Base-by-base conservation (phyloP, 108 stramenopile species). In the Bacterosira constricta region DNA sequence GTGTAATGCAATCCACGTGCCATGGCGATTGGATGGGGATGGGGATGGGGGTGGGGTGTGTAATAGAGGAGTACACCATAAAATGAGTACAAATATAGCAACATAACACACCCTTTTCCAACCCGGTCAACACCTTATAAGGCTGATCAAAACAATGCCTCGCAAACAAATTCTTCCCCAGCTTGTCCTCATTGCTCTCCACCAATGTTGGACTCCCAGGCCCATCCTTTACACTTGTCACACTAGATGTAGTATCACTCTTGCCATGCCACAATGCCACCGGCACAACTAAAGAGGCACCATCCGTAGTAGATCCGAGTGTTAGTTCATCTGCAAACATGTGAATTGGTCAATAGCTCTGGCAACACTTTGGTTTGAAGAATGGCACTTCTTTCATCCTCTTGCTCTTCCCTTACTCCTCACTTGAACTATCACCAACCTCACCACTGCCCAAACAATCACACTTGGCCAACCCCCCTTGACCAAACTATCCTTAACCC, bases 251-350 rank as follows among this genome's bases (percentile, higher is more conserved):
- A 3, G 15, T 7, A 11, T 57, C 38, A 36, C 63, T 50, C 11
- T n/a, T 31, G 12, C 62, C 65, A 56, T 90, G 87, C 84, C 86
- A 90, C 32, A 94, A 77, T 21, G 86, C 95, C 12, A 95, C 87
- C 18, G 97, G 96, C 18, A 91, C 85, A 51, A 97, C 64, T 49
- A 98, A 79, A 60, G 86, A 94, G 3, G 89, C 83, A 2, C 97
- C 97, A 68, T 98, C 97, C 1, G 93, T 67, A 20, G 96, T 91
- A 36, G 88, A 90, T 57, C 91, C 84, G 37, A 87, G 74, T 1
- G 88, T 90, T 1, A 93, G 75, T 69, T 96, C 96, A 71, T 96
- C 96, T 13, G 83, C 95, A 80, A 94, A 98, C 42, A 91, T 77
- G 23, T 90, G 71, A 41, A 21, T 29, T 29, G 7, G 47, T 68